Base-by-base conservation (phyloP, 371 early-diverging fungal species). In the Mucor plumbeus region DNA sequence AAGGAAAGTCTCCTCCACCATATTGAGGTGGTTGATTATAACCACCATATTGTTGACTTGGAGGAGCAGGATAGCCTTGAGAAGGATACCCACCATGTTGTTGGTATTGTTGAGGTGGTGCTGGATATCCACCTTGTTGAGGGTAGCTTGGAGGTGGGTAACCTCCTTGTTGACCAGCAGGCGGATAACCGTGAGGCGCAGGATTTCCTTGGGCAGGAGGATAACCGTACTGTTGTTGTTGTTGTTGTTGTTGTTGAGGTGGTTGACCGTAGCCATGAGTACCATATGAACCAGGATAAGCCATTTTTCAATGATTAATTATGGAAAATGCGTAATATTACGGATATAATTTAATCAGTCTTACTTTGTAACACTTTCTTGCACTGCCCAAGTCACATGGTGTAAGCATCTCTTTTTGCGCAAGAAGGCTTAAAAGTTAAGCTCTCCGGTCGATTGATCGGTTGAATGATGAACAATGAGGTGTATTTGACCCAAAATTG, bases 211-310 rank as follows among this genome's bases (percentile, higher is more conserved):
- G 61, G 0, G 21, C 9, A 33, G 71, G 57, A 15, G 59, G 50
- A 66, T 65, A 63, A 5, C 59, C 60, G 4, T 63, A 38, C 43
- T 63, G 64, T 21, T 56, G 53, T 13, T 26, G 26, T 26, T 26
- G 26, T 26, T 26, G 26, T 26, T 62, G 59, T 15, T 62, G 63
- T 9, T 43, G 35, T 40, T 69, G 67, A 31, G 53, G 64, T 14
- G 74, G 67, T 31, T 67, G 64, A 43, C 64, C 67, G 34, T 68
- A 65, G 54, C 70, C 70, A 26, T 67, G 67, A 34, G 67, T 65
- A 15, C 72, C 72, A 26, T 72, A 72, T 21, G 68, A 17, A 40
- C 72, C 72, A 19, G 72, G 72, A 62, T 72, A 72, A 39, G 68
- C 14, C 72, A 72, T 72, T 41, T 67, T 26, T 4, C n/a, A 50